Percentiles rank a stretch among this genome's conserved stretches.
Evolutionary conservation across 1,139 yeast species (phyloP).

Genomic region (Candida sanyaensis): DNA sequence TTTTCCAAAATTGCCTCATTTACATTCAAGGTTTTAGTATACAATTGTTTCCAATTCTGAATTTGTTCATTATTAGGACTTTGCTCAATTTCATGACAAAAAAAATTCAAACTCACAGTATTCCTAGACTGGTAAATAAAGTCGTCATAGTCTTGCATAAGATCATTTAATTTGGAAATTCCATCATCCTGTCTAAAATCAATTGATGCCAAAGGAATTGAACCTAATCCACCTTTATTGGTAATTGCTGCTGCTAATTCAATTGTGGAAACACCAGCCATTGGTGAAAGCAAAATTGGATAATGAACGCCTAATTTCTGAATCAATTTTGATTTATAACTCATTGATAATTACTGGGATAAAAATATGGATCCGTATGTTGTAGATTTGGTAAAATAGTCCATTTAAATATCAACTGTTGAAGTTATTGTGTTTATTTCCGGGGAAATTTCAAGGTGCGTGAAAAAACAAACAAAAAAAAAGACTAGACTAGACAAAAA

Average conservation of each 20-base stretch:
- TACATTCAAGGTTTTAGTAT: constrained; percentile 10
- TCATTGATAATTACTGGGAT: background rate
- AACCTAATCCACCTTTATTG: constrained; percentile 46
- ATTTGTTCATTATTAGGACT: constrained; percentile 19
- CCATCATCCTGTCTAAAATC: constrained; percentile 22
- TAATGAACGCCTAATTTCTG: constrained; percentile 21
- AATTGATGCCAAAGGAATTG: constrained; percentile 42
- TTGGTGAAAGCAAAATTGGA: constrained; percentile 54
- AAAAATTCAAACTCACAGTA: constrained; percentile 48
- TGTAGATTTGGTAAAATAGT: too few relatives aligned
- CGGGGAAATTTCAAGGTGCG: too few relatives aligned
- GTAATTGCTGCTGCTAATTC: constrained; percentile 40
- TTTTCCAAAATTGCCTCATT: constrained; percentile 14
- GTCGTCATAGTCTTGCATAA: constrained; percentile 9
- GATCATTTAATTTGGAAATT: constrained; percentile 17
- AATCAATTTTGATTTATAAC: background rate
- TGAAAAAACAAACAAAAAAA: too few relatives aligned
- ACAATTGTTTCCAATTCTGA: constrained; percentile 27
- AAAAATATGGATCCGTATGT: too few relatives aligned
- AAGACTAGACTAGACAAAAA: too few relatives aligned
- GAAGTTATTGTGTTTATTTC: too few relatives aligned
- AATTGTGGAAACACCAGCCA: constrained; percentile 53
- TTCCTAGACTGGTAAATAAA: background rate
- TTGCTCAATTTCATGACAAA: constrained; percentile 36
- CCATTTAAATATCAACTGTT: too few relatives aligned